Conservation (phyloP, 495 filamentous ascomycete species). For the Neurospora discreta region DNA sequence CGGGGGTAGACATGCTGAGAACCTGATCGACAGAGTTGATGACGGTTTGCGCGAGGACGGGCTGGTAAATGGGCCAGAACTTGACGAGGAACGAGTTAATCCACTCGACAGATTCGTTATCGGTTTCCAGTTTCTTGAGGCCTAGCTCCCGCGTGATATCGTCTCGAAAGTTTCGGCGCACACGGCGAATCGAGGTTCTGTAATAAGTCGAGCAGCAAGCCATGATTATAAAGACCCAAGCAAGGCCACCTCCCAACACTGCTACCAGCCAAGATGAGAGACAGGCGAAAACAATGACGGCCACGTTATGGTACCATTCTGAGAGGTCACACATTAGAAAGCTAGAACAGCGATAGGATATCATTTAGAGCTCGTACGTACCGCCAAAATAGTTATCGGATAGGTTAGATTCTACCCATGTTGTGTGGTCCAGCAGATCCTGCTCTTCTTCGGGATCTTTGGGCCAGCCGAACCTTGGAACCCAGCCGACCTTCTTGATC, state of each 20-base stretch:
- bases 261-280: conserved; percentile 84
- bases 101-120: conserved; percentile 93
- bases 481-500: conserved; percentile 73
- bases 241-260: conserved; percentile 78
- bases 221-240: conserved; percentile 90
- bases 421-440: conserved; percentile 75
- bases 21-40: conserved; percentile 93
- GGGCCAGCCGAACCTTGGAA: conserved; percentile 64
- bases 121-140: conserved; percentile 79
- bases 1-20: conserved; percentile 77
- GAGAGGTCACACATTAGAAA: conserved; percentile 3
- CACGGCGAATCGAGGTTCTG: conserved; percentile 84
- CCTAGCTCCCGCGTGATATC: conserved; percentile 89
- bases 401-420: conserved; percentile 71
- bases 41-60: conserved; percentile 82
- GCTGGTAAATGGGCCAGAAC: conserved; percentile 98
- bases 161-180: conserved; percentile 92
- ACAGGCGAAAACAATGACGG: conserved; percentile 83
- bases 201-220: conserved; percentile 90
- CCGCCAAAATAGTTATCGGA: conserved; percentile 89
- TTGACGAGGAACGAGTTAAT: conserved; percentile 98
- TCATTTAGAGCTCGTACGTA: conserved; percentile 24
- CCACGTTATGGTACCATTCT: conserved; percentile 99
- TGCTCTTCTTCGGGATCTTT: conserved; percentile 42
- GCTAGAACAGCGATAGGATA: not conserved